phyloP scores from a whole-genome alignment of 257 asterid genomes.

The Nicotiana noctiflora region DNA sequence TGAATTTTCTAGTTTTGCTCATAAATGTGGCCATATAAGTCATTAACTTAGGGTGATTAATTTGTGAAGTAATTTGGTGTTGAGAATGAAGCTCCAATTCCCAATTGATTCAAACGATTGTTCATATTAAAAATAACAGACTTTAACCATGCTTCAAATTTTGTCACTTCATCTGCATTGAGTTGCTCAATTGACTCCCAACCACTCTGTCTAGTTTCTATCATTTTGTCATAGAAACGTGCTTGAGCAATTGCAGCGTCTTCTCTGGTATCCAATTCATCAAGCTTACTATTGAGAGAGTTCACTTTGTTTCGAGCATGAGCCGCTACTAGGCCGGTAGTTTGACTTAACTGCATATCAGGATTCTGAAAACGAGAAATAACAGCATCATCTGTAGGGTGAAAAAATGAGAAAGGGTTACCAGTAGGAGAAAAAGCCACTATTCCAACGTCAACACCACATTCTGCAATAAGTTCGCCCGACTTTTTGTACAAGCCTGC shows the following conservation, averaged over 20 bases:
- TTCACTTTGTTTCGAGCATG: too few species aligned
- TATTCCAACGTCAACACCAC: too few species aligned
- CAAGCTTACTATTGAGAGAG: neutral
- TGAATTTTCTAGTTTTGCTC: neutral
- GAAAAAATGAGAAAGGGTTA: too few species aligned
- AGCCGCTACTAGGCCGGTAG: too few species aligned
- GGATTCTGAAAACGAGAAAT: too few species aligned
- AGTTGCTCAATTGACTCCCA: neutral
- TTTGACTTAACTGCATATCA: too few species aligned
- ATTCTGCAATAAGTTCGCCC: constrained; percentile 25
- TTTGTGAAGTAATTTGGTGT: neutral
- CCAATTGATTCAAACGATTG: neutral
- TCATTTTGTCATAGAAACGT: neutral
- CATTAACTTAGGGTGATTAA: too few species aligned
- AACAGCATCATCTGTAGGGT: too few species aligned
- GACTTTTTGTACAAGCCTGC: constrained; percentile 27
- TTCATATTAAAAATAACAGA: neutral
- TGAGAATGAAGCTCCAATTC: neutral
- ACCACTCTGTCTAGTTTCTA: neutral
- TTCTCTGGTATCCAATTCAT: neutral
- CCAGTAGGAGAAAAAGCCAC: too few species aligned
- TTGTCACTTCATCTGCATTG: neutral
- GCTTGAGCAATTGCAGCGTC: neutral
- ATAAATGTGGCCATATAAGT: too few species aligned
- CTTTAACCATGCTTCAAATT: neutral